Evolutionary conservation across 495 filamentous ascomycete genomes (phyloP), one percentile per base, ranked within the genome.

Genomic region (Aspergillus sclerotioniger): DNA sequence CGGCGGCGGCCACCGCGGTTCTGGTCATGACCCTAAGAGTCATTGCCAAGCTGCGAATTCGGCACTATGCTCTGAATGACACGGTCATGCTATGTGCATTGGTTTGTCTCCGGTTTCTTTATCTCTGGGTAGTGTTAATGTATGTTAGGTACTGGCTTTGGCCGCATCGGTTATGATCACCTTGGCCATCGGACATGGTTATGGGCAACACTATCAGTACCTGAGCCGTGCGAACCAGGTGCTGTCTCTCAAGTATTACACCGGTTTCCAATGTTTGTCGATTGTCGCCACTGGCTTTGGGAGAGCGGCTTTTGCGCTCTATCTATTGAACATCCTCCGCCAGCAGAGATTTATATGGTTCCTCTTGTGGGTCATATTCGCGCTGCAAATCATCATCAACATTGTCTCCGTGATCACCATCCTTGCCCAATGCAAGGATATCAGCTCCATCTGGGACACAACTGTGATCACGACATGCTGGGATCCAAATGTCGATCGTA

Each of bases 231-330:
- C 13, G 17, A 31, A 33, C 15, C 47, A 28, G 10, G 39, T 21
- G 13, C 25, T 45, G 15, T 41, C 50, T 41, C 6, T 45, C 41
- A 8, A 60, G 49, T 20, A 54, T 52, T 31, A 54, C 51, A 25
- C 41, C 8, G 25, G 51, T 7, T 21, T 19, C n/a, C 20, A 52
- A 21, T 37, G 9, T 55, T 61, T 54, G 53, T 60, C 54, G 25
- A 54, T 48, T 57, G 61, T 8, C 53, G 64, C 47, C 54, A 51
- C 55, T 13, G 43, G 44, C 1, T 15, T 71, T 6, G 67, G 67
- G 19, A 63, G 71, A 10, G 45, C 79, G 8, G 73, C 77, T 45
- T 77, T 76, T 51, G 68, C 77, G 20, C 32, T 70, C 21, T 74
- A 78, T 21, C 62, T 82, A 28, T 60, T 66, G 15, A 58, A 68